phyloP scores from a whole-genome alignment of 192 early-diverging fungal species.

The Fimicolochytrium jonesii region DNA sequence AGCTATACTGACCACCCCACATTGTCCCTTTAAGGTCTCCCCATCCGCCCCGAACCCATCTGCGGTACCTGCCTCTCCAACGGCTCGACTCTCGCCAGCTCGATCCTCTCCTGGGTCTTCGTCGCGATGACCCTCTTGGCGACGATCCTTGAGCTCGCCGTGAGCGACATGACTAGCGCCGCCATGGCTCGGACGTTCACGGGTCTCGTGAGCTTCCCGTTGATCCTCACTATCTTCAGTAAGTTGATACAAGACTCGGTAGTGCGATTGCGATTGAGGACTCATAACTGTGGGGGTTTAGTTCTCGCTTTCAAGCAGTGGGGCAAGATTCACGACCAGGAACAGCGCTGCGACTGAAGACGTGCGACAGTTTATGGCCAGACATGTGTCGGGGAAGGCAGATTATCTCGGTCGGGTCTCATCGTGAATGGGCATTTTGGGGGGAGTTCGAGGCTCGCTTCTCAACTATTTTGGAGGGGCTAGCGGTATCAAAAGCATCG shows the following conservation, averaged over 20 bases:
- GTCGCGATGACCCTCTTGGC: constrained; percentile 5
- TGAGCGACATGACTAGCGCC: background rate
- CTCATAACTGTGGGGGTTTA: background rate
- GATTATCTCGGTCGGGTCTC: no score
- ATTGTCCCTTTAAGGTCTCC: constrained; percentile 2
- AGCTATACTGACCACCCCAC: background rate
- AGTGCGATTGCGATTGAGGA: background rate
- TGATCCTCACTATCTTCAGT: constrained; percentile 19
- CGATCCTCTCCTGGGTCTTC: constrained; percentile 16
- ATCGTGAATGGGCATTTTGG: no score
- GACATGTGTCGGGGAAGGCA: no score
- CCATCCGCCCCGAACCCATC: background rate
- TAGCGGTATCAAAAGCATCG: no score
- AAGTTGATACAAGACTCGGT: background rate
- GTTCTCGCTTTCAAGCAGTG: constrained; percentile 17
- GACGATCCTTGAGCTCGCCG: constrained; percentile 10
- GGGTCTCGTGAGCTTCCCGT: constrained; percentile 5
- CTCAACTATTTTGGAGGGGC: no score
- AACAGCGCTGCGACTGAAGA: background rate
- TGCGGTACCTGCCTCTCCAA: constrained; percentile 13
- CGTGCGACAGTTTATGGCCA: background rate
- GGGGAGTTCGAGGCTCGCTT: no score
- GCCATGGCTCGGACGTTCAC: constrained; percentile 11
- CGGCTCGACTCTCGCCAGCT: constrained; percentile 10
- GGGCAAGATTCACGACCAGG: constrained; percentile 3